Conservation (phyloP, 257 asterid species). For the Asclepias syriaca region DNA sequence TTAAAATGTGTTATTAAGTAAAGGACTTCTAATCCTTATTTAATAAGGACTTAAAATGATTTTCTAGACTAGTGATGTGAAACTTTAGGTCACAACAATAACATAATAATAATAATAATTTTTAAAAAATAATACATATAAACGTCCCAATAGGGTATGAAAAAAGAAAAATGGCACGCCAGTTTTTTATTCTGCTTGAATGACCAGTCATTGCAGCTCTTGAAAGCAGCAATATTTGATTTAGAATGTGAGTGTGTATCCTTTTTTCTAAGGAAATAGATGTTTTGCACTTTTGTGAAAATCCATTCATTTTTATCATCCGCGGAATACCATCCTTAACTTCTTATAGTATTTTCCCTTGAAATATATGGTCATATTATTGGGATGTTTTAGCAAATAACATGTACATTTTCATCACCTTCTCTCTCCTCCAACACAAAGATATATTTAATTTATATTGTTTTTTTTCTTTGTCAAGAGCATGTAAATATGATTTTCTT, state of each 20-base stretch:
- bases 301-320: neutral
- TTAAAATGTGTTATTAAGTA: too few relatives aligned
- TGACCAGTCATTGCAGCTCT: conserved; percentile 78
- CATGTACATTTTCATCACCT: conserved; percentile 56
- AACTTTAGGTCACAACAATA: too few relatives aligned
- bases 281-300: conserved; percentile 14
- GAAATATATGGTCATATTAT: conserved; percentile 86
- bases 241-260: conserved; percentile 84
- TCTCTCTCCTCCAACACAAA: neutral
- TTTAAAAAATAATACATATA: too few relatives aligned
- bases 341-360: conserved; percentile 66
- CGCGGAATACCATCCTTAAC: conserved; percentile 47
- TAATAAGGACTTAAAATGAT: too few relatives aligned
- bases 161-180: too few relatives aligned
- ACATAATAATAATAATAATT: too few relatives aligned
- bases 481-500: neutral
- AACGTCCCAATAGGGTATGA: too few relatives aligned
- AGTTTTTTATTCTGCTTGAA: conserved; percentile 14
- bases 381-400: conserved; percentile 98
- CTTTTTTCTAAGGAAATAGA: conserved; percentile 32
- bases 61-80: too few relatives aligned
- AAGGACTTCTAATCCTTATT: too few relatives aligned
- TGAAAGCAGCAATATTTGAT: conserved; percentile 80
- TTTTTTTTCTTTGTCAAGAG: neutral
- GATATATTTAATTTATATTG: neutral